phyloP scores from a whole-genome alignment of 2,329 filamentous ascomycete species.

The Talaromyces sp. region DNA sequence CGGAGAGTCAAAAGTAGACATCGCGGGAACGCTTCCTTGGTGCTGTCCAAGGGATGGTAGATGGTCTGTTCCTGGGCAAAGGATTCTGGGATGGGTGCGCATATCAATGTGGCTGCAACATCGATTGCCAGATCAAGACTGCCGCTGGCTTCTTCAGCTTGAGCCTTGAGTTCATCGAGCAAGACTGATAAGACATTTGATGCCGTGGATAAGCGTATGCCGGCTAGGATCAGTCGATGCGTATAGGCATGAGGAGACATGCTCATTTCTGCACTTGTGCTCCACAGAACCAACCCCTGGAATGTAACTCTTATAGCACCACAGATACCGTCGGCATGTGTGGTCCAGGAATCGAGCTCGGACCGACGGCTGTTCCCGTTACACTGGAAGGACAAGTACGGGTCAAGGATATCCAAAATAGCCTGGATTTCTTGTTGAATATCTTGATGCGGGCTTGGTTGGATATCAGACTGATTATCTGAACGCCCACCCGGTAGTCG shows the following conservation, averaged over 20 bases:
- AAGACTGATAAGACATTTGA: constrained; percentile 36
- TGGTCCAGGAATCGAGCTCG: constrained; percentile 54
- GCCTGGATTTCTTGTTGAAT: constrained; percentile 46
- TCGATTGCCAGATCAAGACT: constrained; percentile 45
- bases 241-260: constrained; percentile 55
- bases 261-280: constrained; percentile 47
- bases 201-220: constrained; percentile 42
- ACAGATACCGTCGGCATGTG: constrained; percentile 46
- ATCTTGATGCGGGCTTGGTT: background rate
- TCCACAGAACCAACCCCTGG: constrained; percentile 54
- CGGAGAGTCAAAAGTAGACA: constrained; percentile 40
- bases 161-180: constrained; percentile 43
- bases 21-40: constrained; percentile 33
- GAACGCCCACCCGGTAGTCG: constrained; percentile 47
- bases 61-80: constrained; percentile 38
- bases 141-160: constrained; percentile 33
- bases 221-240: constrained; percentile 50
- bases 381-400: constrained; percentile 51
- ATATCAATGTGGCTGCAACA: constrained; percentile 42
- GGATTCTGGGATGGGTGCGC: constrained; percentile 39
- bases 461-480: constrained; percentile 3
- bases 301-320: constrained; percentile 50
- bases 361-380: constrained; percentile 44
- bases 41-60: constrained; percentile 34
- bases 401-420: constrained; percentile 51